Base-by-base conservation (phyloP, 768 basidiomycete species). In the Phylloporus sp. region DNA sequence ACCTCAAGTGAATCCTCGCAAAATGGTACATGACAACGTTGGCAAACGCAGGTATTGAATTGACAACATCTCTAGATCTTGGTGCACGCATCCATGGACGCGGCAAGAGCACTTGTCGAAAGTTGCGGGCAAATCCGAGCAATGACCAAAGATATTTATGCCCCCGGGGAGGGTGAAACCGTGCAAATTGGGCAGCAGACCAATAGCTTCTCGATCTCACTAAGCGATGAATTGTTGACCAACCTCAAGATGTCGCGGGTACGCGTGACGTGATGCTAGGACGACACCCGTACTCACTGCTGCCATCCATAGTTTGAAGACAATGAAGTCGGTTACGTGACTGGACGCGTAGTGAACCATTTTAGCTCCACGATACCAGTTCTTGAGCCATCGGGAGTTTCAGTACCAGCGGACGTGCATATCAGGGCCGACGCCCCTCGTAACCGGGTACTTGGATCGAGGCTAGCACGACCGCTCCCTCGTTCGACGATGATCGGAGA, bases 401-500 rank as follows among this genome's bases (percentile, higher is more conserved):
- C 65, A 35, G 57, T 59, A 21, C 46, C 54, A 0, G 50, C 63
- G 17, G 59, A 66, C 18, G 44, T 53, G 20, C 53, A 61, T 38
- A 18, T 51, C 46, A 22, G 53, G 45, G 46, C 58, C 4, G 57
- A 68, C 11, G 50, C 56, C 10, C 52, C 62, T 28, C 55, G 63
- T 33, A 68, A 69, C 18, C 78, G 71, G 17, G 70, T 73, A 27
- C 74, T 88, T 18, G 86, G 84, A 15, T 76, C 82, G n/a, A 79
- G 87, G 24, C 76, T 81, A 14, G 71, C 78, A 17, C 74, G 79
- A 9, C 69, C 79, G 3, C 72, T 97, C 3, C 90, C 92, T 1
- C 80, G 83, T 49, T 94, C 95, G 0, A 89, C 94, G 7, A 95
- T 97, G 84, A 96, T 99, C 46, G 96, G 96, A 41, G 96, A 98